Evolutionary conservation across 108 stramenopile genomes (phyloP), one percentile per base, ranked within the genome.

Genomic region (Cyclotella baltica): DNA sequence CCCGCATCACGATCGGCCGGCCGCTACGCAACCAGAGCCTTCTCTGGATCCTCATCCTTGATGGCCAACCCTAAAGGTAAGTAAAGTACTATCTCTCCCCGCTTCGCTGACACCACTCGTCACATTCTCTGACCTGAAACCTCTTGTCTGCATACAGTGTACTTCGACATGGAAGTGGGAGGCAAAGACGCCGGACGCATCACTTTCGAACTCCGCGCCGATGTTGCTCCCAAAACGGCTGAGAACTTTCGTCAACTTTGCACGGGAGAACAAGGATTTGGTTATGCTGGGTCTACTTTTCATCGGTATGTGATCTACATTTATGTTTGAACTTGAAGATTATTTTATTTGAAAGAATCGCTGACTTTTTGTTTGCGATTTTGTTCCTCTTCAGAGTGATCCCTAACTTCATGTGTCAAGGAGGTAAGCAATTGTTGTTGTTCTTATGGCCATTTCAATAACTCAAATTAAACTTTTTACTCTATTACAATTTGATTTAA

Each of bases 191-290:
- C 83, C 11, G 99, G 98, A 9, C 83, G 98, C 62, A 94, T 99
- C 57, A 87, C 85, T 33, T 96, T 99, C 66, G 97, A 98, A 76
- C 95, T 99, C 23, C 89, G 83, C 73, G 94, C 94, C 27, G 98
- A 99, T 77, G 96, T 97, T 34, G 98, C 75, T 22, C 99, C 99
- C 59, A 96, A 96, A 81, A 98, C 98, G 0, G 98, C 95, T 19
- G 98, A 98, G 80, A 94, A 94, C 78, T 96, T 96, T 81, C 92
- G 97, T 59, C 90, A 90, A n/a, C 89, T 99, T 10, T 99, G 98
- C 78, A 98, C 98, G 13, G 98, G 98, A 37, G 97, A 98, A 86
- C 75, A 93, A 67, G 94, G 94, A 77, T 91, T 91, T 48, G 96
- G 94, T 69, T 98, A 96, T 86, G 90, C 97, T 80, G 99, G 96